phyloP scores from a whole-genome alignment of 2,329 filamentous ascomycete species.

The Aspergillus awamori region DNA sequence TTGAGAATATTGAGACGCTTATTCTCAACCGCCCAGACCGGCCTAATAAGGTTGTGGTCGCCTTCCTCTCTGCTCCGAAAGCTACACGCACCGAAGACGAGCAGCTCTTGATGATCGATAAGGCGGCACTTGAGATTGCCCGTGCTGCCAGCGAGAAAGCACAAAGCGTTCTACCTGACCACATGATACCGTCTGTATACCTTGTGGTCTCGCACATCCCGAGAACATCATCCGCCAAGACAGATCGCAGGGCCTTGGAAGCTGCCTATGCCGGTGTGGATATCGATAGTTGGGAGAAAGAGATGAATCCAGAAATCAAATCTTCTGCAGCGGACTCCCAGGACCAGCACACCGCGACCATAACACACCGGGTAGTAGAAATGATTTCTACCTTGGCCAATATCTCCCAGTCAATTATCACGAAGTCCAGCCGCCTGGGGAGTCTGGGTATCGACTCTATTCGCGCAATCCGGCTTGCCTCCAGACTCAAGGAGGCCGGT shows the following conservation, averaged over 20 bases:
- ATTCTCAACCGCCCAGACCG: slow-evolving; percentile 34
- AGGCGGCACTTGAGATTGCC: slow-evolving; percentile 26
- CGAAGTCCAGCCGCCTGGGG: slow-evolving; percentile 26
- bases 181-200: slow-evolving; percentile 41
- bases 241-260: slow-evolving; percentile 35
- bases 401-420: slow-evolving; percentile 25
- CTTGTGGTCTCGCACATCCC: slow-evolving; percentile 35
- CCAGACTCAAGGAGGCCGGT: slow-evolving; percentile 29
- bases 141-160: slow-evolving; percentile 27
- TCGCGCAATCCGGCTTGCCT: slow-evolving; percentile 33
- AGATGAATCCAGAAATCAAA: slow-evolving; percentile 22
- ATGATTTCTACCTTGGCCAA: slow-evolving; percentile 28
- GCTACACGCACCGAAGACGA: slow-evolving; percentile 11
- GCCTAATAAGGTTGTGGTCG: slow-evolving; percentile 39
- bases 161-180: slow-evolving; percentile 28
- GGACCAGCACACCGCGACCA: neutral
- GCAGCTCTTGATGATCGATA: slow-evolving; percentile 18
- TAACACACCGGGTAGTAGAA: slow-evolving; percentile 21
- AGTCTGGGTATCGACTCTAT: slow-evolving; percentile 38
- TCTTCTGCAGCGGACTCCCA: slow-evolving; percentile 1
- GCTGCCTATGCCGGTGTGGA: slow-evolving; percentile 30
- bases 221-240: slow-evolving; percentile 36
- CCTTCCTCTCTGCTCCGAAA: slow-evolving; percentile 34
- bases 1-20: slow-evolving; percentile 38
- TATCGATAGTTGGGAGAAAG: slow-evolving; percentile 32